phyloP scores from a whole-genome alignment of 768 basidiomycete genomes.

The Podaxis pistillaris region DNA sequence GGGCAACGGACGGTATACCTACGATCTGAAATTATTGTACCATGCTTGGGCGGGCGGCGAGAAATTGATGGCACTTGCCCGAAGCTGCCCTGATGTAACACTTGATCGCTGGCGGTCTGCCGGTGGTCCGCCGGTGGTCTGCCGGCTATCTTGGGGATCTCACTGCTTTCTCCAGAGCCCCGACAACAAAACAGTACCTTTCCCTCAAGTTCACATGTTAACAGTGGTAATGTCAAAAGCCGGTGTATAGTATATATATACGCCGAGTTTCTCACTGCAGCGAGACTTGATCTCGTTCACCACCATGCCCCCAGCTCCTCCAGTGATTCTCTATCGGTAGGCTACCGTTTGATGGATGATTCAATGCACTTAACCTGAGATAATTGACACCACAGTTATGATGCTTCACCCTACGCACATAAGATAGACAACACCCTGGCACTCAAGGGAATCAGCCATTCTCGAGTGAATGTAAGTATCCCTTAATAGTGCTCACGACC shows the following conservation, averaged over 20 bases:
- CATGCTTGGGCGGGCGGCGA: not conserved
- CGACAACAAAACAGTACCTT: not conserved
- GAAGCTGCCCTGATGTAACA: not conserved
- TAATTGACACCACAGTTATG: constrained; percentile 35
- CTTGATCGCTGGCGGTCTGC: not conserved
- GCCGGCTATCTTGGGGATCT: not conserved
- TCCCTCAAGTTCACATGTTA: constrained; percentile 13
- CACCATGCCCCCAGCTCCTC: constrained; percentile 18
- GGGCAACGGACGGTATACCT: not conserved
- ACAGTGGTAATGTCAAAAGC: constrained; percentile 1
- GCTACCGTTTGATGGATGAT: constrained; percentile 11
- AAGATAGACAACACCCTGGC: constrained; percentile 52
- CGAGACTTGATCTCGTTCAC: constrained; percentile 1
- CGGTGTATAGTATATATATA: constrained; percentile 1
- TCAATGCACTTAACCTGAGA: not conserved
- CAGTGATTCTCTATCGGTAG: constrained; percentile 49
- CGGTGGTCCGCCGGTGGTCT: not conserved
- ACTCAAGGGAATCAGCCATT: constrained; percentile 48
- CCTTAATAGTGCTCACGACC: not conserved
- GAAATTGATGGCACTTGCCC: not conserved
- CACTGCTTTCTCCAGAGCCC: not conserved
- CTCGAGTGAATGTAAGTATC: constrained; percentile 42
- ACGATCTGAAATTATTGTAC: not conserved
- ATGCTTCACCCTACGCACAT: constrained; percentile 47
- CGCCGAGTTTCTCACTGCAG: not conserved